These are phyloP conservation scores for Boletus subcaerulescens DNA, from an alignment of 768 basidiomycete genomes.

Conservation along the genomic window DNA sequence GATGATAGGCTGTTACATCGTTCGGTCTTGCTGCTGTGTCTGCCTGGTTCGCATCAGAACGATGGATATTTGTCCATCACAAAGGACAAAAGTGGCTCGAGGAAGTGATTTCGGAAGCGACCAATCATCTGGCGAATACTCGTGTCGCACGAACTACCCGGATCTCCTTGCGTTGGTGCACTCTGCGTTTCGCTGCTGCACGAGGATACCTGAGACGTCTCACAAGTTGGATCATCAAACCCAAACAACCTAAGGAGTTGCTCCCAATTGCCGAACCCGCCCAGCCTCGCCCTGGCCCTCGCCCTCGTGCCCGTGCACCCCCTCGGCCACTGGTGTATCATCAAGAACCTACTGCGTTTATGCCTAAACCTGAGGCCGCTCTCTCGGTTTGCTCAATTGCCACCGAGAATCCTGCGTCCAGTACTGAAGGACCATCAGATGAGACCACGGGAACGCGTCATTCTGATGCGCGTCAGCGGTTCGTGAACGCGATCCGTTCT, in stretches of 20 bases:
- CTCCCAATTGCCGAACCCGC: constrained; percentile 22
- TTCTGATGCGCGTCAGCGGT: constrained; percentile 35
- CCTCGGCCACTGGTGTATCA: constrained; percentile 14
- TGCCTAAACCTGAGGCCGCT: constrained; percentile 21
- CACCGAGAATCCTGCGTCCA: constrained; percentile 28
- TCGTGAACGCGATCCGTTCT: constrained; percentile 43
- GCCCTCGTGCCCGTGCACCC: constrained; percentile 10
- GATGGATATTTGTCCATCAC: constrained; percentile 46
- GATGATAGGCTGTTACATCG: constrained; percentile 34
- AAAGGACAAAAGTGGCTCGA: constrained; percentile 52
- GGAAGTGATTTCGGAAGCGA: constrained; percentile 37
- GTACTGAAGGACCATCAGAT: constrained; percentile 26
- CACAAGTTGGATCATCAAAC: constrained; percentile 23
- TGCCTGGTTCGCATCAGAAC: constrained; percentile 51
- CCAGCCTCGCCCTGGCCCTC: constrained; percentile 16
- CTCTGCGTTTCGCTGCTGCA: constrained; percentile 12
- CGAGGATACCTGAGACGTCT: constrained; percentile 25
- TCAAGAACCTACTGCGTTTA: constrained; percentile 20
- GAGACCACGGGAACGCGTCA: constrained; percentile 26
- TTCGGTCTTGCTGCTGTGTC: constrained; percentile 50
- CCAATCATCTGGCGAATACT: constrained; percentile 26
- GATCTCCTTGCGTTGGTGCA: constrained; percentile 28
- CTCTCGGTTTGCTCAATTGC: constrained; percentile 25
- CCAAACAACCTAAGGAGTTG: constrained; percentile 18
- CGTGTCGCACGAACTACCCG: constrained; percentile 24